Percentiles rank a stretch among this genome's conserved stretches.
Evolutionary conservation across 2,329 filamentous ascomycete genomes (phyloP).

Genomic region (Penicillium griseofulvum): DNA sequence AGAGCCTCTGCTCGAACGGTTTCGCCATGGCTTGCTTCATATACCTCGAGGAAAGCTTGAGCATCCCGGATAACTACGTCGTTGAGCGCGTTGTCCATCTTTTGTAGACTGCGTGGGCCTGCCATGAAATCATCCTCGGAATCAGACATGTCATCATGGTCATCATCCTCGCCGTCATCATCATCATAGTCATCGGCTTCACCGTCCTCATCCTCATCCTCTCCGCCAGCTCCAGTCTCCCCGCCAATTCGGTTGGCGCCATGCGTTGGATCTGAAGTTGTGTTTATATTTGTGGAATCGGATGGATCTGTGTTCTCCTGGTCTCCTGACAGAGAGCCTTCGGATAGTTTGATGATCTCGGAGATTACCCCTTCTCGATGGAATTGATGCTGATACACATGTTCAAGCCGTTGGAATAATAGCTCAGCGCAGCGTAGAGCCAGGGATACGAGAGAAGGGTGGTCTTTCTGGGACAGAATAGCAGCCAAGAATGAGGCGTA

Average conservation of each 20-base stretch:
- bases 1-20: constrained; percentile 75
- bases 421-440: constrained; percentile 88
- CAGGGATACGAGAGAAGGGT: constrained; percentile 78
- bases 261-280: constrained; percentile 9
- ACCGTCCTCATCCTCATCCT: constrained; percentile 48
- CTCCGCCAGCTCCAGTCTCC: constrained; percentile 26
- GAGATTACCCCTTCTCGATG: constrained; percentile 94
- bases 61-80: constrained; percentile 73
- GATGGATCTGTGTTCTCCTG: constrained; percentile 13
- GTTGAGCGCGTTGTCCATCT: constrained; percentile 55
- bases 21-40: constrained; percentile 74
- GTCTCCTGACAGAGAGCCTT: constrained; percentile 34
- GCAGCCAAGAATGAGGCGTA: constrained; percentile 95
- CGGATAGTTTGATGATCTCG: constrained; percentile 80
- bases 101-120: constrained; percentile 38
- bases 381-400: constrained; percentile 92
- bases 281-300: constrained; percentile 2
- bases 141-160: constrained; percentile 56
- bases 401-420: constrained; percentile 75
- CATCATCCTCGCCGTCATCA: constrained; percentile 53
- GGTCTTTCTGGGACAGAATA: constrained; percentile 93
- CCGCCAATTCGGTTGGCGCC: constrained; percentile 8
- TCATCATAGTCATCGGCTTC: constrained; percentile 55
- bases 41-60: constrained; percentile 76
- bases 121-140: constrained; percentile 64